A percentile compares a stretch with the other conserved stretches of the same genome.
These are phyloP conservation scores for Inga oerstediana DNA, from an alignment of 306 rosid genomes.

Conservation along the genomic window DNA sequence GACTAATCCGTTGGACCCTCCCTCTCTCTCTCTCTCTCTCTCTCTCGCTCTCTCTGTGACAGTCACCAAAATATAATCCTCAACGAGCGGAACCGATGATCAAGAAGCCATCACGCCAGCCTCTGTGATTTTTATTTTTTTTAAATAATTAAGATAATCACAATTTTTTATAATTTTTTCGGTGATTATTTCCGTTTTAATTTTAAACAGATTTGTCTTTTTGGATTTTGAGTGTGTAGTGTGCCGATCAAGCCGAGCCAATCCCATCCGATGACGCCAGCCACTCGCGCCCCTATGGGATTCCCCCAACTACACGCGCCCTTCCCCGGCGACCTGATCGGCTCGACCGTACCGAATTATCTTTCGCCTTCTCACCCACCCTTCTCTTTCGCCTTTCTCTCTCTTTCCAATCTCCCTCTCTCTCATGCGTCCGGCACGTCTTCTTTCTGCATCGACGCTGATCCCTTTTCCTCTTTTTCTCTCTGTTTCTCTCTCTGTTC, in stretches of 20 bases:
- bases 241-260: conserved; percentile 48
- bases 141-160: not conserved
- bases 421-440: conserved; percentile 53
- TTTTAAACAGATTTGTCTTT: not conserved
- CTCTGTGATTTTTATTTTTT: not conserved
- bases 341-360: conserved; percentile 58
- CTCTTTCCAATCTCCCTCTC: conserved; percentile 21
- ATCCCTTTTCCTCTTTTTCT: not conserved
- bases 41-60: not conserved
- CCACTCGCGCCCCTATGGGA: conserved; percentile 35
- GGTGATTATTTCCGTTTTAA: not conserved
- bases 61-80: not conserved
- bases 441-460: conserved; percentile 25
- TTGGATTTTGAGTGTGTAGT: not conserved
- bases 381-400: conserved; percentile 51
- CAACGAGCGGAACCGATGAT: not conserved
- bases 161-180: not conserved
- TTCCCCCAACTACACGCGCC: conserved; percentile 37
- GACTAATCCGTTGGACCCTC: not conserved
- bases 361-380: conserved; percentile 30
- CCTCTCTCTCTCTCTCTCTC: not conserved
- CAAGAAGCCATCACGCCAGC: not conserved
- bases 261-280: conserved; percentile 41
- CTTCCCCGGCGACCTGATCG: conserved; percentile 56
- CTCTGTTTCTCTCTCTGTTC: not conserved